Base-by-base conservation (phyloP, 2,329 filamentous ascomycete genomes). In the Exophiala calicioides region DNA sequence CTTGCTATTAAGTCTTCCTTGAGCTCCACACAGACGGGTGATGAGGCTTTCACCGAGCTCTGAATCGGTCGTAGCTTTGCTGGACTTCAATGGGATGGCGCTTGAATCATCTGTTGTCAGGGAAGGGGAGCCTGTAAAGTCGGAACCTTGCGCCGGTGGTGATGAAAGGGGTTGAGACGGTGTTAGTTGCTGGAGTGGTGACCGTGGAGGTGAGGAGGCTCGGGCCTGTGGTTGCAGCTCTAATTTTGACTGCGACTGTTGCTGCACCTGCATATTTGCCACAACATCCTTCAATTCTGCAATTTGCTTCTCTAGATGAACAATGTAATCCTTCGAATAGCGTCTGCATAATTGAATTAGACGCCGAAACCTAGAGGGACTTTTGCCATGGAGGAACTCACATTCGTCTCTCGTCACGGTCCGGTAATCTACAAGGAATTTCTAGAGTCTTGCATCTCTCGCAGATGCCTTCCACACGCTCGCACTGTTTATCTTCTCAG, bases 241-340 rank as follows among this genome's bases (percentile, higher is more conserved):
- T n/a, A n/a, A n/a, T n/a, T n/a, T n/a, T n/a, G 33, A 21, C 15
- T 15, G 33, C 5, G 33, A 35, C 19, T 41, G 24, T 4, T n/a
- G 16, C 3, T 35, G 20, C 8, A 13, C 16, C 27, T 44, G 40
- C 20, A 44, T 19, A 13, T 27, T 30, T 44, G 40, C 40, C 12
- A 45, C 33, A 3, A 37, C 20, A 8, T 10, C 24, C 18, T 19
- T 37, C 20, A 45, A 15, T 18, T 45, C 43, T 2, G 21, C 24
- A 10, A 45, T 38, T 9, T 45, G 43, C 24, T 30, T 30, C 18
- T 45, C 32, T 16, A 45, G 43, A 5, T 30, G 23, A 5, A 45
- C 26, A 12, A 45, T 45, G 26, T 38, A 45, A 7, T 45, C 43
- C 34, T 38, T 45, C n/a, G 43, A 38, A 32, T 38, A 45, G 8